Evolutionary conservation across 2,329 filamentous ascomycete genomes (phyloP).

Genomic region (Sclerotinia trifoliorum): DNA sequence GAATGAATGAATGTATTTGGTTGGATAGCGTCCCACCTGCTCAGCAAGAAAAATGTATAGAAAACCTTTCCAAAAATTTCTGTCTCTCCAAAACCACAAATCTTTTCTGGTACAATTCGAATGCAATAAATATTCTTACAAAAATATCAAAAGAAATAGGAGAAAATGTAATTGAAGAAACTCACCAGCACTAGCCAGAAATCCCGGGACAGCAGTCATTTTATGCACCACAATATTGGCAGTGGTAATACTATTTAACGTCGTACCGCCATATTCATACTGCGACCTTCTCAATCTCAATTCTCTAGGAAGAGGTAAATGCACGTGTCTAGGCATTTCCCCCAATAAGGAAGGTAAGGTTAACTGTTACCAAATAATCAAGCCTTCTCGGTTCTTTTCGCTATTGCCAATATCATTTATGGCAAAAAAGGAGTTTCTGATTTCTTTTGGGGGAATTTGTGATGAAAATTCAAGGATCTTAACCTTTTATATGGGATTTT

Average conservation of each 20-base stretch:
- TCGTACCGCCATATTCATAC: conserved; percentile 40
- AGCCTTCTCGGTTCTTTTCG: neutral
- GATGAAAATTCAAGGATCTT: conserved; percentile 6
- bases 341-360: neutral
- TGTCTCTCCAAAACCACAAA: neutral
- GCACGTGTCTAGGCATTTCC: conserved; percentile 22
- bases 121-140: neutral
- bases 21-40: neutral
- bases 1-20: neutral
- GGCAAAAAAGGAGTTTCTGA: neutral
- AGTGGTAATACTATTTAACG: neutral
- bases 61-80: neutral
- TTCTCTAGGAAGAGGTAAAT: conserved; percentile 9
- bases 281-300: conserved; percentile 19
- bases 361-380: conserved; percentile 6
- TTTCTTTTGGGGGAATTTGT: neutral
- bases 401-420: conserved; percentile 7
- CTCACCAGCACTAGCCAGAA: conserved; percentile 62
- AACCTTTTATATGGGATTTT: conserved; percentile 15
- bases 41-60: neutral
- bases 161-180: conserved; percentile 23
- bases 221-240: conserved; percentile 47
- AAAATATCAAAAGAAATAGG: neutral
- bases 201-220: conserved; percentile 55
- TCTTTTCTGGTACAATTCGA: neutral